Percentiles rank a stretch among this genome's conserved stretches.
These are phyloP conservation scores for Pseudocercospora fijiensis DNA, from an alignment of 2,329 filamentous ascomycete species.

Conservation along the genomic window DNA sequence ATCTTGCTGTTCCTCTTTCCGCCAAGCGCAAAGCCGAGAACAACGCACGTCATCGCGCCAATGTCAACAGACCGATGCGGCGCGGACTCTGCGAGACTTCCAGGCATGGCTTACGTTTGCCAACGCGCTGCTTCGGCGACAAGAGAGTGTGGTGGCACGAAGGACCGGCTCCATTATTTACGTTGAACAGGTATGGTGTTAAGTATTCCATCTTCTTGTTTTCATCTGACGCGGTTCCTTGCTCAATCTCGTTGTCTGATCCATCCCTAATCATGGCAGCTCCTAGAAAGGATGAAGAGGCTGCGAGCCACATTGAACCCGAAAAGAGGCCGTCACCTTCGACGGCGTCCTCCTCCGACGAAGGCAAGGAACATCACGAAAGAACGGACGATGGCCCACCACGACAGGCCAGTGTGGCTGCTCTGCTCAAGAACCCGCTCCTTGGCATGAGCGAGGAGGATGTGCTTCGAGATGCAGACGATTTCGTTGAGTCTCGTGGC, in stretches of 20 bases:
- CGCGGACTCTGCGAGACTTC: background rate
- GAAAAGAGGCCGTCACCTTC: constrained; percentile 21
- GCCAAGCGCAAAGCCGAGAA: constrained; percentile 11
- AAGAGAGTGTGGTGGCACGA: constrained; percentile 11
- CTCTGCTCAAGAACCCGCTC: constrained; percentile 32
- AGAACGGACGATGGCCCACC: constrained; percentile 14
- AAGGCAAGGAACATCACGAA: constrained; percentile 16
- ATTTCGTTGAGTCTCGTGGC: constrained; percentile 27
- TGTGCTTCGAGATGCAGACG: constrained; percentile 31
- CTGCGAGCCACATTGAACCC: constrained; percentile 16
- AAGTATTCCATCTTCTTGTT: constrained; percentile 14
- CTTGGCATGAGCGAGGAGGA: constrained; percentile 33
- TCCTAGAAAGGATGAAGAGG: constrained; percentile 16
- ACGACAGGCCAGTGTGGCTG: constrained; percentile 26
- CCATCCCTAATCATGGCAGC: constrained; percentile 12
- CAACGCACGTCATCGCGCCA: constrained; percentile 2
- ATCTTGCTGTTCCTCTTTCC: background rate
- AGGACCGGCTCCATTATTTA: constrained; percentile 10
- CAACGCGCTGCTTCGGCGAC: constrained; percentile 15
- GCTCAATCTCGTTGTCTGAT: background rate
- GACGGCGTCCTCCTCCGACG: constrained; percentile 18
- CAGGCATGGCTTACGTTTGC: constrained; percentile 24
- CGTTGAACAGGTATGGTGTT: background rate
- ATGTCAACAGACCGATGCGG: constrained; percentile 3
- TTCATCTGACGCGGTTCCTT: background rate